Conservation (phyloP, 192 early-diverging fungal genomes). For the Neocallimastix lanati region DNA sequence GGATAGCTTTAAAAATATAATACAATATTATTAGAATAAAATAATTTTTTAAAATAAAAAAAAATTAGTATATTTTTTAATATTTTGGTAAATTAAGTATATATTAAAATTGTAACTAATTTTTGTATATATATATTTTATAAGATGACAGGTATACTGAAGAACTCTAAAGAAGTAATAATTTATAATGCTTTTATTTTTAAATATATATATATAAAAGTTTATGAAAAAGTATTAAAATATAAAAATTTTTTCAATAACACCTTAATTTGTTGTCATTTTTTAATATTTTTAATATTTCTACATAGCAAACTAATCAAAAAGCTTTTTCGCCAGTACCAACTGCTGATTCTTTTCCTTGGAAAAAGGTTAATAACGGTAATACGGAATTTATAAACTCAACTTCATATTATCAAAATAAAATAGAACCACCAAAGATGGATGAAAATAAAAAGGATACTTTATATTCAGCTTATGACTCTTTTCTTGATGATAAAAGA, state of each 20-base stretch:
- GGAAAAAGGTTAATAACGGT: background rate
- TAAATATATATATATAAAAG: background rate
- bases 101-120: no score
- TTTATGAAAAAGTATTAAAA: background rate
- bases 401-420: background rate
- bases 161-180: background rate
- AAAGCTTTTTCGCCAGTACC: background rate
- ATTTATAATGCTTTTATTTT: no score
- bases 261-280: background rate
- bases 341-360: background rate
- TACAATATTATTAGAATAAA: no score
- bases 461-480: background rate
- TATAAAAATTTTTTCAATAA: background rate
- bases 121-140: no score
- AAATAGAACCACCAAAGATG: background rate
- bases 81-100: no score
- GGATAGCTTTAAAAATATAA: no score
- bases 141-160: background rate
- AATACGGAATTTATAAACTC: no score
- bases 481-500: background rate
- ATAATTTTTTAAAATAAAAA: no score
- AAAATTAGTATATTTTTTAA: no score
- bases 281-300: background rate
- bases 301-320: background rate
- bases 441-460: background rate